Conservation (phyloP, 1,284 basidiomycete genomes). For the Malassezia restricta region DNA sequence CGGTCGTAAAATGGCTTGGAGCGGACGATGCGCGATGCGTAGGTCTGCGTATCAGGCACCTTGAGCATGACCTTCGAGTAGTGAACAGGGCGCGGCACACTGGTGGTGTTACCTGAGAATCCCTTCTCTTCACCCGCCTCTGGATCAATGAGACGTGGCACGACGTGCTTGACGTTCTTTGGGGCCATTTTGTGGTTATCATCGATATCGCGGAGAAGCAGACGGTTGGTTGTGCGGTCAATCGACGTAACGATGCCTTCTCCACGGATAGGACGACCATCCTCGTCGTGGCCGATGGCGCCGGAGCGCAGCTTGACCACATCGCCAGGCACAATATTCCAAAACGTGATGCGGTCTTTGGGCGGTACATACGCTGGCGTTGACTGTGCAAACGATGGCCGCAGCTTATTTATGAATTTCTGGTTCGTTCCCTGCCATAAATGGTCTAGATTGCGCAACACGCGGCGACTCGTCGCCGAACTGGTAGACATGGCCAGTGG, state of each 20-base stretch:
- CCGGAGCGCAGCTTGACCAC: conserved; percentile 44
- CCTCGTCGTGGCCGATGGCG: conserved; percentile 23
- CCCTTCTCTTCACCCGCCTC: conserved; percentile 27
- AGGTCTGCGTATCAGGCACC: conserved; percentile 33
- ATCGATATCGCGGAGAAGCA: conserved; percentile 35
- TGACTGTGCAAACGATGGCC: conserved; percentile 40
- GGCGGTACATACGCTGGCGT: conserved; percentile 43
- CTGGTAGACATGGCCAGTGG: neutral
- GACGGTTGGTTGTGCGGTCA: conserved; percentile 36
- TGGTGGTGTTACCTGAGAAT: conserved; percentile 29
- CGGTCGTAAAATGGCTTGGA: conserved; percentile 28
- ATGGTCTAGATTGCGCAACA: conserved; percentile 46
- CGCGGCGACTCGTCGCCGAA: conserved; percentile 18
- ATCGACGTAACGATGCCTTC: conserved; percentile 38
- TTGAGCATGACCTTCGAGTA: conserved; percentile 45
- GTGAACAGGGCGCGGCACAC: conserved; percentile 37
- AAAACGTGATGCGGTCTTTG: conserved; percentile 47
- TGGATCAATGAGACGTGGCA: conserved; percentile 33
- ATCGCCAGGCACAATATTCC: conserved; percentile 48
- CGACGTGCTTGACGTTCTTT: conserved; percentile 30
- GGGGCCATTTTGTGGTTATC: conserved; percentile 36
- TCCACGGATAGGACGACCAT: conserved; percentile 24
- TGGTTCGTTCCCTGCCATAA: conserved; percentile 30
- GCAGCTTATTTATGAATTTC: conserved; percentile 35
- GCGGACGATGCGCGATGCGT: conserved; percentile 29